These are phyloP conservation scores for Zopfochytrium polystomum DNA, from an alignment of 371 early-diverging fungal species.

Conservation along the genomic window DNA sequence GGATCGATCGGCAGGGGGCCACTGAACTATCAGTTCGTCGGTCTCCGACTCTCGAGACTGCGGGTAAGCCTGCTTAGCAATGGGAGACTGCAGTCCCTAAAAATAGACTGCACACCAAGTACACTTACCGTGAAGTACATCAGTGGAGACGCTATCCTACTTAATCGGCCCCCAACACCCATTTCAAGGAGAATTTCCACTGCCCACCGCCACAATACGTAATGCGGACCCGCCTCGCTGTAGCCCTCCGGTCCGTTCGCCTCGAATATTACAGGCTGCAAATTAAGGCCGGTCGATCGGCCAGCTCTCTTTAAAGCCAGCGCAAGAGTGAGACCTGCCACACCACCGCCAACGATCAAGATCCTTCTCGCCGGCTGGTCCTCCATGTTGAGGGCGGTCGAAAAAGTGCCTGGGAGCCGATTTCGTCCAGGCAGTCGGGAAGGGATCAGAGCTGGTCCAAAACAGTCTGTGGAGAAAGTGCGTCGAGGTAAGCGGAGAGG, in stretches of 20 bases:
- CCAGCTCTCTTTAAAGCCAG: constrained; percentile 43
- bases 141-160: constrained; percentile 37
- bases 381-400: too few relatives aligned
- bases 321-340: constrained; percentile 43
- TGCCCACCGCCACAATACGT: constrained; percentile 46
- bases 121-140: constrained; percentile 27
- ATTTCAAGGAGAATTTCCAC: constrained; percentile 42
- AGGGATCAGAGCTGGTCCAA: too few relatives aligned
- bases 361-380: too few relatives aligned
- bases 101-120: too few relatives aligned
- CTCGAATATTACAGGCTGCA: constrained; percentile 41
- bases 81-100: too few relatives aligned
- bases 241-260: constrained; percentile 10
- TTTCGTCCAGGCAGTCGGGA: too few relatives aligned
- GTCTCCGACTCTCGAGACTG: too few relatives aligned
- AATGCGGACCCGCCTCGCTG: constrained; percentile 25
- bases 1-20: constrained; percentile 5
- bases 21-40: not conserved
- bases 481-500: too few relatives aligned
- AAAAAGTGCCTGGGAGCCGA: too few relatives aligned
- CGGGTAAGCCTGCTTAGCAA: too few relatives aligned
- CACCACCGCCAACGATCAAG: constrained; percentile 50
- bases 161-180: constrained; percentile 40
- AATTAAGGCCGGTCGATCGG: constrained; percentile 23
- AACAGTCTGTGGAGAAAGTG: too few relatives aligned